Percentiles rank a stretch among this genome's conserved stretches.
Evolutionary conservation across 2,329 filamentous ascomycete genomes (phyloP).

Genomic region (Arachnopeziza araneosa): DNA sequence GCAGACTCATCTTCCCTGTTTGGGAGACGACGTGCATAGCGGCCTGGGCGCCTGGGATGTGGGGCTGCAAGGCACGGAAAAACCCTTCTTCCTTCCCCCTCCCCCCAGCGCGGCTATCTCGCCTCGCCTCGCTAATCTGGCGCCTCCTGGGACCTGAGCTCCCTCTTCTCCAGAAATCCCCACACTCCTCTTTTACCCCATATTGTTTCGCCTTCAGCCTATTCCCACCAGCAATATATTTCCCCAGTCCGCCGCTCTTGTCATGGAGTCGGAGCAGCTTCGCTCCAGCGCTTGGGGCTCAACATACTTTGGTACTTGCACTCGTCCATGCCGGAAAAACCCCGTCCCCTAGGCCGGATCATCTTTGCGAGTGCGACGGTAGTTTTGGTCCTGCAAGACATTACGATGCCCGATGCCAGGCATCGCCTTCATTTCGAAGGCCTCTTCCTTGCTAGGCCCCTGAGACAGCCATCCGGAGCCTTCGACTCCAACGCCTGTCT

Average conservation of each 20-base stretch:
- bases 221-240: neutral
- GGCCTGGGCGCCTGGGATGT: neutral
- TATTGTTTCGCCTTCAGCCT: neutral
- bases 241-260: neutral
- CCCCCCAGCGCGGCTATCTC: neutral
- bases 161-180: neutral
- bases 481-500: neutral
- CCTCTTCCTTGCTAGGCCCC: neutral
- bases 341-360: neutral
- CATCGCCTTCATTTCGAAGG: neutral
- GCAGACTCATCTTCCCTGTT: neutral
- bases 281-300: neutral
- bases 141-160: neutral
- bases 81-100: neutral
- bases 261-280: neutral
- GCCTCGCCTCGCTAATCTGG: neutral
- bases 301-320: neutral
- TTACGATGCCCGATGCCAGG: neutral
- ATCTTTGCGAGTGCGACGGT: neutral
- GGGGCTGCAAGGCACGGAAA: neutral
- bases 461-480: neutral
- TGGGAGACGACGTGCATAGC: constrained; percentile 6
- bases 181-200: neutral
- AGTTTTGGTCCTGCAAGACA: neutral
- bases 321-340: neutral